Base-by-base conservation (phyloP, 306 rosid species). In the Rosa persica region DNA sequence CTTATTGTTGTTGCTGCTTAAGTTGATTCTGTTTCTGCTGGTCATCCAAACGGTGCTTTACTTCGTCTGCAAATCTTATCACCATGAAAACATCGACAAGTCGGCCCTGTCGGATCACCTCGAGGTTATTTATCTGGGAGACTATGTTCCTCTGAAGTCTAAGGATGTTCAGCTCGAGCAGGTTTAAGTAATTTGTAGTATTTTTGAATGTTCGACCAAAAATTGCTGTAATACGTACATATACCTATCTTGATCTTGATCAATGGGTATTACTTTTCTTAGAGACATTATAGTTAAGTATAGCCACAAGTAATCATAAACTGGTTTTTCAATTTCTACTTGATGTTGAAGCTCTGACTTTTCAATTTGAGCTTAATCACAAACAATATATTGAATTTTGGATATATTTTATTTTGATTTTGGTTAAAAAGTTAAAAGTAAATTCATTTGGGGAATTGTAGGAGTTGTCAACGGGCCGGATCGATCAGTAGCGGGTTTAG, bases 41-140 rank as follows among this genome's bases (percentile, higher is more conserved):
- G 97, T 90, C 6, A 40, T 83, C 4, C 92, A 89, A 68, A 88
- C 97, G 0, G 93, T 94, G 68, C 74, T 92, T 11, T 94, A 94
- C 80, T 88, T 94, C 12, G 93, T 92, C 5, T 94, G 98, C 88
- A 94, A 92, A 80, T 90, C 98, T 0, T 85, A 90, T 72, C 98
- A 92, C 71, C 98, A 89, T 60, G 92, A 94, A 79, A 90, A 83
- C 66, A 90, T 92, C n/a, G 97, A 92, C 78, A 94, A 89, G 68
- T 85, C 91, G 3, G 92, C 88, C 22, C 74, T 94, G 48, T 90
- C 95, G 0, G 92, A 90, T 74, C 97, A 92, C 27, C 83, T 92
- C 9, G 92, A 86, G 57, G 92, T 89, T 66, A 64, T 64, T 2
- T 88, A 86, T 80, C 60, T 83, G 0, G 98, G 91, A 20, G 91